Base-by-base conservation (phyloP, 768 basidiomycete species). In the Pleurotus tuber-regium region DNA sequence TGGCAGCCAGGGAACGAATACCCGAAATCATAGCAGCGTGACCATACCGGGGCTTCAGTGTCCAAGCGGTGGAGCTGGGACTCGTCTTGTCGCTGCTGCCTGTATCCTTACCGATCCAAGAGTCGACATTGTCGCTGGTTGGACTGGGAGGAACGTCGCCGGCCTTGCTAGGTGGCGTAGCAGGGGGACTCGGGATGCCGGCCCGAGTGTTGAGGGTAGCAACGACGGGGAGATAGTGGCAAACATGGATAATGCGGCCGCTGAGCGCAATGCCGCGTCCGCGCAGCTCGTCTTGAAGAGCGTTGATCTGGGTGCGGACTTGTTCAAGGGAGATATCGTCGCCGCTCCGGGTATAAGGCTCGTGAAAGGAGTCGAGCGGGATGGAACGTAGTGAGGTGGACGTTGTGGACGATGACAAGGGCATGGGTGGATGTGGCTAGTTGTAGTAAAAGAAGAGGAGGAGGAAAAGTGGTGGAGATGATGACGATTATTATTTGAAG, bases 11-110 rank as follows among this genome's bases (percentile, higher is more conserved):
- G 9, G 87, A 89, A 48, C 86, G 83, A 62, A 98, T 93, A 26
- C 96, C 96, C 39, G 87, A 89, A 54, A 94, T 87, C 89, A 98
- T 93, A 9, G 96, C 96, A 7, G 91, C 82, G 64, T 98, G 97
- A 14, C 94, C 95, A 56, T 92, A 86, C 33, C 96, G 78, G 1
- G 85, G 81, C 1, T 79, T 68, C 4, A 99, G 72, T 14, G 81
- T 79, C 96, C 96, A 99, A 30, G 75, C 72, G 31, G 71, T 56
- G 29, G 53, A 33, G 39, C 56, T 40, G 30, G 44, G 12, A 43
- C 23, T 33, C 1, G 31, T 11, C 28, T 35, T 18, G 2, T 38
- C 12, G 5, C 25, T 44, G 1, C 29, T 16, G 31, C 28, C 35
- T 19, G 12, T n/a, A 3, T 35, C 19, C 19, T 31, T 12, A 33